A percentile compares a stretch with the other conserved stretches of the same genome.
Evolutionary conservation across 2,329 filamentous ascomycete species (phyloP).

Genomic region (Pseudocercospora fijiensis): DNA sequence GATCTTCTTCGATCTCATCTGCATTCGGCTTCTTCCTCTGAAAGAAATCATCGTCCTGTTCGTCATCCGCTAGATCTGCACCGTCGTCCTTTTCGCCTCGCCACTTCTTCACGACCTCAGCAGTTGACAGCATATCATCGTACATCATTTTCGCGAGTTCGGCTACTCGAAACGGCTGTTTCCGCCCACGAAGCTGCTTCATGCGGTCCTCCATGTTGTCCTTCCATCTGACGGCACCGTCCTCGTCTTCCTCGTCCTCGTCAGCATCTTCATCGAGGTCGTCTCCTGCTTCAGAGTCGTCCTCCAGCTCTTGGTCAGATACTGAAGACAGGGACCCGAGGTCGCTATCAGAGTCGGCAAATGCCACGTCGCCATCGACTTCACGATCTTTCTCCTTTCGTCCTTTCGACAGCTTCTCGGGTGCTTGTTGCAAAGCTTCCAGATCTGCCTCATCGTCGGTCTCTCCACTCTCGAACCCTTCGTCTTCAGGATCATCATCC

Average conservation of each 20-base stretch:
- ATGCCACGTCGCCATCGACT: conserved; percentile 72
- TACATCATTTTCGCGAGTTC: conserved; percentile 90
- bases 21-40: conserved; percentile 56
- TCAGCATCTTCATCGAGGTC: conserved; percentile 61
- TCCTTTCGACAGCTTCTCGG: conserved; percentile 53
- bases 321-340: conserved; percentile 77
- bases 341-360: conserved; percentile 96
- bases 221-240: conserved; percentile 86
- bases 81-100: conserved; percentile 61
- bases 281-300: conserved; percentile 46
- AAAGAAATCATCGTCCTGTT: conserved; percentile 64
- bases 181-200: conserved; percentile 66
- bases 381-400: conserved; percentile 47
- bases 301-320: conserved; percentile 56
- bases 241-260: conserved; percentile 60
- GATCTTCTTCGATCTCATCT: conserved; percentile 63
- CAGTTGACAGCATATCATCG: conserved; percentile 72
- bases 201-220: conserved; percentile 77
- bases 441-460: conserved; percentile 57
- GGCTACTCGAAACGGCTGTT: conserved; percentile 70
- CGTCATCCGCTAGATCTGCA: conserved; percentile 58
- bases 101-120: conserved; percentile 77
- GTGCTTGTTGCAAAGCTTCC: conserved; percentile 44
- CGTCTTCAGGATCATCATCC: conserved; percentile 52
- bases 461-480: conserved; percentile 49